Evolutionary conservation across 208 protist genomes (phyloP), one percentile per base, ranked within the genome.

Genomic region (Wallacemonas sp.): DNA sequence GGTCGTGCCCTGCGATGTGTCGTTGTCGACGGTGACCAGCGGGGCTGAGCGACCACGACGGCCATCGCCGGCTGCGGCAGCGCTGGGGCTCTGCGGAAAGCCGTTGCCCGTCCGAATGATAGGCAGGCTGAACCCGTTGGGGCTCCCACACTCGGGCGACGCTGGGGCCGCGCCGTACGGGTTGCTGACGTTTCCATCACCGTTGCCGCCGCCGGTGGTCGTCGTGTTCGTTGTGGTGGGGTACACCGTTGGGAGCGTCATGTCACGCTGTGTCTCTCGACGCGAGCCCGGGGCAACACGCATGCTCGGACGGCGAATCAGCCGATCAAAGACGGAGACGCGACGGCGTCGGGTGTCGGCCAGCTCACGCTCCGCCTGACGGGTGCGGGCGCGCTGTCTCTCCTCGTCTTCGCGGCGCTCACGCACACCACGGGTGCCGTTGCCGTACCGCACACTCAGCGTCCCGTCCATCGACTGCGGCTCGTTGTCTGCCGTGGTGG

Each of bases 251-350:
- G 52, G 52, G 12, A 58, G 32, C 11, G 52, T 11, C 17, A 58
- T 24, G 32, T 9, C 52, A 12, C 9, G 24, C 52, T 4, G 26
- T 8, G 29, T 11, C n/a, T 16, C 52, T 3, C 27, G 17, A 49
- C 44, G 17, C 17, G 17, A 23, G 9, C 36, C 14, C 36, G 36
- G 36, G 36, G 29, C 12, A 4, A 58, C 12, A 11, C 34, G 52
- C 52, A 39, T 39, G 30, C 52, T 58, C 30, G 26, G 52, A 8
- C 52, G 52, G 21, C 52, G 52, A 17, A 39, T 27, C 11, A 58
- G 32, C 4, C 52, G 52, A 24, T 58, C 52, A 58, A 58, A 58
- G 29, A 58, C 52, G 8, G 52, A 58, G 3, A 58, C 52, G 52
- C 52, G 52, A 26, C 52, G 52, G 6, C n/a, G 23, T 11, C 52